Evolutionary conservation across 371 early-diverging fungal genomes (phyloP).

Genomic region (Capillidium heterosporum): DNA sequence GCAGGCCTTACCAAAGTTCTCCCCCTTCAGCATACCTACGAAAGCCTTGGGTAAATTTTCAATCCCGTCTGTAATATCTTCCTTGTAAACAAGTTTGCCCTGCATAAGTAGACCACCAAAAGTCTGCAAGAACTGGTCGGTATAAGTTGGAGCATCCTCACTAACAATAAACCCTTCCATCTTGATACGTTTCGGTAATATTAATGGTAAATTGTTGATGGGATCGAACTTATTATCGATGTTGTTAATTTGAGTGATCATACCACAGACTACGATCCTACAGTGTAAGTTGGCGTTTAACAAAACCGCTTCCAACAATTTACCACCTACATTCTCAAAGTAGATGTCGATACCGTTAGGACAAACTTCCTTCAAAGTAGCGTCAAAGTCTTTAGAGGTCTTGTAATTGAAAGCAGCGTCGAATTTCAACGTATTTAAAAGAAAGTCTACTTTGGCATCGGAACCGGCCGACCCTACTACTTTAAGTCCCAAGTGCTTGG

Average conservation of each 20-base stretch:
- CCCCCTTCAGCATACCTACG: conserved; percentile 36
- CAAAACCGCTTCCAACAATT: conserved; percentile 32
- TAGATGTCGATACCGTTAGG: conserved; percentile 49
- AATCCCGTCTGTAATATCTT: conserved; percentile 30
- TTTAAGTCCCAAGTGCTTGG: conserved; percentile 27
- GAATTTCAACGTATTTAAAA: conserved; percentile 26
- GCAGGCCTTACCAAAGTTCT: conserved; percentile 39
- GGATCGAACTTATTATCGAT: conserved; percentile 19
- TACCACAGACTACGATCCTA: conserved; percentile 31
- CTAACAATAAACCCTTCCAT: conserved; percentile 34
- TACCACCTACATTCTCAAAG: conserved; percentile 52
- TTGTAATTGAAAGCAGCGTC: conserved; percentile 61
- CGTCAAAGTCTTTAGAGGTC: conserved; percentile 18
- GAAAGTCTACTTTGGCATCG: conserved; percentile 41
- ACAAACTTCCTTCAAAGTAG: conserved; percentile 17
- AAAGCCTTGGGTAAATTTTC: conserved; percentile 38
- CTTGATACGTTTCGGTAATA: conserved; percentile 25
- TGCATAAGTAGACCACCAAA: conserved; percentile 14
- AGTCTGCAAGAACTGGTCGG: conserved; percentile 23
- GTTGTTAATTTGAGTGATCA: conserved; percentile 46
- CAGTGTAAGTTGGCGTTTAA: conserved; percentile 14
- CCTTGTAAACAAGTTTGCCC: conserved; percentile 26
- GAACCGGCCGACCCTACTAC: conserved; percentile 50
- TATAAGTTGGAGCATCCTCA: conserved; percentile 17
- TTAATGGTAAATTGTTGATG: conserved; percentile 19